Percentiles rank a stretch among this genome's conserved stretches.
Conservation (phyloP, 257 asterid genomes). For the Handroanthus guayacan region DNA sequence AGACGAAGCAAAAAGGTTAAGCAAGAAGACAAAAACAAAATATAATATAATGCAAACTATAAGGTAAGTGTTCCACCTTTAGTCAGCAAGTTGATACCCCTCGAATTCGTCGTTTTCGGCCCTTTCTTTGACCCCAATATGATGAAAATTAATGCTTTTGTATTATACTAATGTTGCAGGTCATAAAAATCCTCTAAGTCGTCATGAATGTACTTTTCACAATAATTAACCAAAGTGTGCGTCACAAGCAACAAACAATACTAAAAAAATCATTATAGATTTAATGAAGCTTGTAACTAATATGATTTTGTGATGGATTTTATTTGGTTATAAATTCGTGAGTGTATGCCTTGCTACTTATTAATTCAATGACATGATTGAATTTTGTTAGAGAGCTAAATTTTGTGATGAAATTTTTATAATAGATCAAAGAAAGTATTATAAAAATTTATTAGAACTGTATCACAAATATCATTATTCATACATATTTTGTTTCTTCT, state of each 20-base stretch:
- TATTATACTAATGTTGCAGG: not conserved
- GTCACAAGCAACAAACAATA: not conserved
- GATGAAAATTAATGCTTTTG: not conserved
- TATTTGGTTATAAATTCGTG: no score
- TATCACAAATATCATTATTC: no score
- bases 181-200: not conserved
- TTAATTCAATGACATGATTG: no score
- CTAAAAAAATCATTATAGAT: no score
- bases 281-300: no score
- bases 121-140: not conserved
- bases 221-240: not conserved
- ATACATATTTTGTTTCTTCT: no score
- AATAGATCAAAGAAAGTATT: no score
- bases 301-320: no score
- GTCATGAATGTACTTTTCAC: not conserved
- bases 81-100: constrained; percentile 11
- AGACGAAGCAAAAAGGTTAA: constrained; percentile 3
- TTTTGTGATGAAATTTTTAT: no score
- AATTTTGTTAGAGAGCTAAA: no score
- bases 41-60: not conserved
- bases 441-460: no score
- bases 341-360: no score
- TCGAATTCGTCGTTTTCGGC: not conserved
- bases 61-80: constrained; percentile 24
- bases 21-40: not conserved